A percentile compares a stretch with the other conserved stretches of the same genome.
Evolutionary conservation across 371 early-diverging fungal species (phyloP).

Genomic region (Mortierella sp.): DNA sequence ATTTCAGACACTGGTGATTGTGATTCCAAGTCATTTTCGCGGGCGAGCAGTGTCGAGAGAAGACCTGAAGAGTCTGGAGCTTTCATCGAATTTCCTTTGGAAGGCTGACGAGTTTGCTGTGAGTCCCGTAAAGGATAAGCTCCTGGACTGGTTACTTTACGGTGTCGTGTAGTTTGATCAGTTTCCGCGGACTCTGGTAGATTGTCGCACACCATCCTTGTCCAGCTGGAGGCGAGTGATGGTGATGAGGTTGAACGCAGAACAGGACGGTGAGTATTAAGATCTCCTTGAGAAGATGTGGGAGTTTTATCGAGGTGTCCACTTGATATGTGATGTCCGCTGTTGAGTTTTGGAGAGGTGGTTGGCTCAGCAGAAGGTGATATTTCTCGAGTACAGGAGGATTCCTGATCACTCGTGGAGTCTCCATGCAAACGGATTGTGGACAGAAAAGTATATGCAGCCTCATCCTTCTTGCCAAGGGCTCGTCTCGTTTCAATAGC

Average conservation of each 20-base stretch:
- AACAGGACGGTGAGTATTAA: not conserved
- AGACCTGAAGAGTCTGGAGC: conserved; percentile 24
- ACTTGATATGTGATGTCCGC: not conserved
- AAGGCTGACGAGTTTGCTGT: not conserved
- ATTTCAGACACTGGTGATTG: conserved; percentile 8
- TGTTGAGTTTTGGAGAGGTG: not conserved
- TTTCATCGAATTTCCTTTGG: conserved; percentile 1
- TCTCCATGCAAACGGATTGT: conserved; percentile 40
- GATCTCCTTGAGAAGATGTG: conserved; percentile 3
- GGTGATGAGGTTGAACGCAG: conserved; percentile 43
- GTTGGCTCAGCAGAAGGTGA: not conserved
- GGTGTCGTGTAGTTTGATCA: conserved; percentile 3
- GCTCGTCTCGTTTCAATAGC: conserved; percentile 9
- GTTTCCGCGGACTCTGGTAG: not conserved
- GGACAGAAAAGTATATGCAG: conserved; percentile 43
- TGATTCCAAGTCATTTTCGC: conserved; percentile 24
- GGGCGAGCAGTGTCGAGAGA: conserved; percentile 36
- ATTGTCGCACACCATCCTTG: not conserved
- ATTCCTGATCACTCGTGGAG: not conserved
- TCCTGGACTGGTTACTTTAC: conserved; percentile 23
- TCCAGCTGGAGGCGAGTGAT: conserved; percentile 21
- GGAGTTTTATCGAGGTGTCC: not conserved
- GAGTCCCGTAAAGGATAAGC: not conserved
- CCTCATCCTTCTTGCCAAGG: conserved; percentile 22
- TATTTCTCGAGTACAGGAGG: not conserved